Base-by-base conservation (phyloP, 805 yeast genomes). In the Starmerella lactis-condensi region DNA sequence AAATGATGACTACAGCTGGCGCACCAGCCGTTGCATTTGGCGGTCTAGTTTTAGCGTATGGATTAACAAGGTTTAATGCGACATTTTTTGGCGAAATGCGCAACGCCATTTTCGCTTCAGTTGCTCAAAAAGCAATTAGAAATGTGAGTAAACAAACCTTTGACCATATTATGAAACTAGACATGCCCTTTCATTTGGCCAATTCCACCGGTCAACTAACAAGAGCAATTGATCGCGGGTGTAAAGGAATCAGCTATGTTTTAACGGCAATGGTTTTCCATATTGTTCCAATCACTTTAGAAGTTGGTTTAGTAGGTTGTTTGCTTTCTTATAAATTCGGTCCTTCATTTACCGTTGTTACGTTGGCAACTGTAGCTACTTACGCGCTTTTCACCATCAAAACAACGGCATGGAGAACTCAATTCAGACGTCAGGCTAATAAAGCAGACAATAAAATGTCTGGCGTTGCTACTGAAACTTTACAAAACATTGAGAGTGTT, bases 241-340 rank as follows among this genome's bases (percentile, higher is more conserved):
- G 96, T 1, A 85, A 89, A 46, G 98, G 98, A 58, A 85, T 89
- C 32, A 74, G 91, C 9, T 83, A 77, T 45, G 95, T 89, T 4
- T 59, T 89, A 28, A 71, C 78, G 22, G 93, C 96, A 2, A 78
- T 85, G 93, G 93, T 89, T n/a, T 85, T 89, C 60, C 96, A 89
- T 51, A 83, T 89, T 22, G 60, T 85, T 21, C 98, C 98, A 6
- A 76, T 85, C 24, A 65, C 91, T 3, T 76, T 89, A 50, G 98
- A 89, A 52, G 89, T 89, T 32, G 65, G 77, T 3, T 74, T 89
- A 33, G 98, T 89, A 9, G 78, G 94, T 50, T 93, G 95, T 34
- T 76, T 89, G 26, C 60, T 89, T 42, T 81, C 94, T 11, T 85
- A 83, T 52, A 85, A 85, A 51, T 89, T 81, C 50, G 98, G 98